Evolutionary conservation across 1,139 yeast species (phyloP), one percentile per base, ranked within the genome.

Genomic region (Candida pseudoviswanathii): DNA sequence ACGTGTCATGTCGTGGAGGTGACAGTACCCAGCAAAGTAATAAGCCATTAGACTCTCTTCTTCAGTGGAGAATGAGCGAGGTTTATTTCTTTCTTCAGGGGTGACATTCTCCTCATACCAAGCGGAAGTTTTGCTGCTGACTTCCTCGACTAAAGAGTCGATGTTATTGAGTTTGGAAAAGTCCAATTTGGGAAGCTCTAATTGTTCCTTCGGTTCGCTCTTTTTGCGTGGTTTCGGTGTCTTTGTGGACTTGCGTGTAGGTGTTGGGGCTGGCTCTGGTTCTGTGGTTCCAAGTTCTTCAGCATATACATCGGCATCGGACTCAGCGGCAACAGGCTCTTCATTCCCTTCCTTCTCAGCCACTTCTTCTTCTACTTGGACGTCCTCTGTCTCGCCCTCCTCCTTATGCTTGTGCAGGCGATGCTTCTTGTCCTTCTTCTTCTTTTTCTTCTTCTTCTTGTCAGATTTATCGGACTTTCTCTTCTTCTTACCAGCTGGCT

Each of bases 21-120:
- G 75, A 58, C 89, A 84, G 63, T 88, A 91, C 16, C 86, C 86
- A 11, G 72, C 70, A 56, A 91, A 82, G 58, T 88, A 90, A 51
- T 78, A 78, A 52, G 89, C 94, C 51, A 92, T 81, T 0, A 89
- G 86, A 22, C 70, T 75, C 41, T 79, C 82, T 65, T 92, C 98
- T 38, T 81, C 83, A 16, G 69, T 71, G 0, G 86, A 73, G 59
- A 89, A 89, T 39, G 70, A 62, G 25, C 80, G 60, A 2, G 80
- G 78, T 39, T 51, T 51, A 1, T 78, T 78, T 41, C 65, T 66
- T 2, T 57, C 58, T 29, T 58, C 58, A 2, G 65, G 55, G 30
- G 66, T 67, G 0, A 70, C 69, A 45, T 65, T 63, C 8, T 62
- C 53, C 2, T 69, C 70, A 58, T 63, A 75, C 80, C 80, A 76